Base-by-base conservation (phyloP, 805 yeast genomes). In the Starmerella sirachaensis region DNA sequence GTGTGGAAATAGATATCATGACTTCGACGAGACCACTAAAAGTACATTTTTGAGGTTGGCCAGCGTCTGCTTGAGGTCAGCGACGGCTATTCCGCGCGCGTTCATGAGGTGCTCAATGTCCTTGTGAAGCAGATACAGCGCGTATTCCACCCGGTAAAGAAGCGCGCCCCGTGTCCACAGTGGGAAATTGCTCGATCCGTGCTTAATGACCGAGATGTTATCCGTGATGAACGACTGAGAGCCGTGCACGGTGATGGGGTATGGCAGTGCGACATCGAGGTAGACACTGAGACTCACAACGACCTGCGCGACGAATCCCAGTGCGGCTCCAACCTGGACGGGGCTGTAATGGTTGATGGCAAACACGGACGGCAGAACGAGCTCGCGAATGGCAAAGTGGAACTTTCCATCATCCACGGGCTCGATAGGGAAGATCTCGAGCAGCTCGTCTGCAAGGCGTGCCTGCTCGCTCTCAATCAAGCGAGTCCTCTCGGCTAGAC, bases 81-180 rank as follows among this genome's bases (percentile, higher is more conserved):
- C 60, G 2, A 60, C 58, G 6, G 55, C 51, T 27, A 60, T 42
- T 6, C 49, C 33, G 29, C 53, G 51, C 5, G 59, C 44, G 31
- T 47, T 52, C 52, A 62, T 46, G 24, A 64, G 50, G 46, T 69
- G 73, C 48, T 70, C 71, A 27, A 72, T 57, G 47, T 70, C 60
- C 43, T 67, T 66, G 38, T 62, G 59, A 28, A 72, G 53, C 18
- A 72, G 51, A 22, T 61, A 59, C 14, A 70, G 52, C 1, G 67
- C 76, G 50, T 68, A 71, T 40, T 72, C 72, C 34, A 70, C 70
- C 21, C 72, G 54, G 41, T 66, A 60, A 18, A 59, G 55, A 12
- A 59, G 44, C 8, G 58, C 64, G 9, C 67, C 70, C 13, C 63
- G 61, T n/a, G 69, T 58, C 64, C 71, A 70, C 29, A 72, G 48